A percentile compares a stretch with the other conserved stretches of the same genome.
Evolutionary conservation across 179 eudicot genomes (phyloP).

Genomic region (Camellia oleifera): DNA sequence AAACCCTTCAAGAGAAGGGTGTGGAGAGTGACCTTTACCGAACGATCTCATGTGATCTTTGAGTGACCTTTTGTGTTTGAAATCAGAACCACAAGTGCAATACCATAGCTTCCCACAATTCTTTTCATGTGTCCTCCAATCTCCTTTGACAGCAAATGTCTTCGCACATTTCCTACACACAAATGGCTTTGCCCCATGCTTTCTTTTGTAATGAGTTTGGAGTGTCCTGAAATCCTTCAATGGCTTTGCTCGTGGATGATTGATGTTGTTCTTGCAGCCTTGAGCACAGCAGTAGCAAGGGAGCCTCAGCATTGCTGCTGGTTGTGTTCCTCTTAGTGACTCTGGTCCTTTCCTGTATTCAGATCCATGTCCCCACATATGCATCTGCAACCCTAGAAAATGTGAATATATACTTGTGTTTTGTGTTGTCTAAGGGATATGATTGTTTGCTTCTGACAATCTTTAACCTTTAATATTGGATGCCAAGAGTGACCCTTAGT

Average conservation of each 20-base stretch:
- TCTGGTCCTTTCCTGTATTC: slow-evolving; percentile 74
- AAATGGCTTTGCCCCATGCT: slow-evolving; percentile 76
- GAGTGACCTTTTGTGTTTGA: slow-evolving; percentile 81
- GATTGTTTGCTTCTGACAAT: too few species aligned
- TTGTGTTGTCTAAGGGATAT: too few species aligned
- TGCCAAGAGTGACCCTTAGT: too few species aligned
- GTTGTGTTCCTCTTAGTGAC: slow-evolving; percentile 69
- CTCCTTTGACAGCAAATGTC: slow-evolving; percentile 76
- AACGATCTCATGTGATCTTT: slow-evolving; percentile 78
- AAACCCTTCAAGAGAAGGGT: slow-evolving; percentile 55
- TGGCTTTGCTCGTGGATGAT: slow-evolving; percentile 76
- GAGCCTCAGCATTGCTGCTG: slow-evolving; percentile 73
- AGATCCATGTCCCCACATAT: slow-evolving; percentile 94
- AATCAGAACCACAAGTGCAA: slow-evolving; percentile 80
- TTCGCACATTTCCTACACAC: slow-evolving; percentile 67
- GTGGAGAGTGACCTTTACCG: slow-evolving; percentile 67
- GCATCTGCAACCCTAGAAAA: slow-evolving; percentile 47
- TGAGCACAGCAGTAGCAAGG: slow-evolving; percentile 81
- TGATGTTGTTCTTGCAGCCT: slow-evolving; percentile 88
- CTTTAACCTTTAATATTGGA: too few species aligned
- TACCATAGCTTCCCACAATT: slow-evolving; percentile 86
- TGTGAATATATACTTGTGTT: too few species aligned
- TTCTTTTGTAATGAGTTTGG: slow-evolving; percentile 82
- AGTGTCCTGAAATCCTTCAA: slow-evolving; percentile 81
- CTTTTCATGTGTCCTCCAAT: slow-evolving; percentile 89